These are phyloP conservation scores for Eremothecium cymbalariae DNA, from an alignment of 1,139 yeast species.

Conservation along the genomic window DNA sequence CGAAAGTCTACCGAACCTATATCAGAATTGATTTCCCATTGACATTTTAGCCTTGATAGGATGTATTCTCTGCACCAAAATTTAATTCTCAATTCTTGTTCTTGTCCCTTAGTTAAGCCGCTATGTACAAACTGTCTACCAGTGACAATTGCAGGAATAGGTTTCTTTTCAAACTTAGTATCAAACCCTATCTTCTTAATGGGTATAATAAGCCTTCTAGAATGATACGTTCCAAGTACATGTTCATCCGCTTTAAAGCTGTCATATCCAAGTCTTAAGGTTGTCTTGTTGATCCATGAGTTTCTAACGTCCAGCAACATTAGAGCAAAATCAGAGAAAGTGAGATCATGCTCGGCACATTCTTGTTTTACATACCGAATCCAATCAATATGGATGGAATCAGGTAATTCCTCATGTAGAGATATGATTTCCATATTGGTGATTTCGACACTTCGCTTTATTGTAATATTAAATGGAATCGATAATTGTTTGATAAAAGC, in stretches of 20 bases:
- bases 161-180: constrained; percentile 38
- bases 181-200: constrained; percentile 45
- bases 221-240: constrained; percentile 33
- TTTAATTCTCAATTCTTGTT: constrained; percentile 44
- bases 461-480: constrained; percentile 31
- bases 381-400: constrained; percentile 19
- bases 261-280: constrained; percentile 18
- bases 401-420: constrained; percentile 18
- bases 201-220: constrained; percentile 63
- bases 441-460: constrained; percentile 31
- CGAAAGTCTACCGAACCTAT: constrained; percentile 24
- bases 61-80: constrained; percentile 78
- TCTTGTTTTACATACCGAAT: constrained; percentile 14
- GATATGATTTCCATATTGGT: constrained; percentile 28
- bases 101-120: constrained; percentile 46
- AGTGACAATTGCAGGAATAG: constrained; percentile 66
- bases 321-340: constrained; percentile 20
- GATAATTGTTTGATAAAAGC: constrained; percentile 23
- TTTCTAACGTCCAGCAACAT: constrained; percentile 29
- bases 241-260: constrained; percentile 19
- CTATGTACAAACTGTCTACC: constrained; percentile 67
- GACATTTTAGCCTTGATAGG: constrained; percentile 50
- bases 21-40: constrained; percentile 41
- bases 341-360: constrained; percentile 7
- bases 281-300: constrained; percentile 28